Evolutionary conservation across 139 green algal species (phyloP).

Genomic region (Chlorella vulgaris): DNA sequence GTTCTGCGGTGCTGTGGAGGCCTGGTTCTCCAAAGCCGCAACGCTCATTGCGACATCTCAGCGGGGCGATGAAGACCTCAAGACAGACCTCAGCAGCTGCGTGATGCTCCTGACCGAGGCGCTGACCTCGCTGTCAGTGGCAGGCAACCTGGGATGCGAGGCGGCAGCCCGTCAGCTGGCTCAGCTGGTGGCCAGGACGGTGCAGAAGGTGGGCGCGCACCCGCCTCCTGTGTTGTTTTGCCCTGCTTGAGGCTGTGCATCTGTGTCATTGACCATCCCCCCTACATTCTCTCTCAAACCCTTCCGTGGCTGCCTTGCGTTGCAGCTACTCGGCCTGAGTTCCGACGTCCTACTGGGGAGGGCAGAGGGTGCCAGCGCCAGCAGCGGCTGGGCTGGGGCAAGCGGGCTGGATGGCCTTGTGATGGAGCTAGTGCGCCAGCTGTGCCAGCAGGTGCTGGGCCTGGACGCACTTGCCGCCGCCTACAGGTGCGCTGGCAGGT

Average conservation of each 20-base stretch:
- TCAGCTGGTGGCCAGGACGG: background rate
- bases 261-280: too few species aligned
- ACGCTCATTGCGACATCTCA: background rate
- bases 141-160: background rate
- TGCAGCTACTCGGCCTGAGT: background rate
- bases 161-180: background rate
- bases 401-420: background rate
- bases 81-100: background rate
- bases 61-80: background rate
- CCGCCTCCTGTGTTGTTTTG: too few species aligned
- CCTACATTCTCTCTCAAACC: too few species aligned
- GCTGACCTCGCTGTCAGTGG: background rate
- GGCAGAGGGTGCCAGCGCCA: too few species aligned
- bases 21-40: background rate
- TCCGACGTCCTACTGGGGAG: background rate
- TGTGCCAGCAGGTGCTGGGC: background rate
- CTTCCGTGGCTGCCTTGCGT: too few species aligned
- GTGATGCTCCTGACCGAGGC: background rate
- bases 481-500: background rate
- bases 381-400: background rate
- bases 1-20: background rate
- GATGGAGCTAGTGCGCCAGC: background rate
- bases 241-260: too few species aligned
- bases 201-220: background rate
- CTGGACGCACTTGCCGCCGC: background rate